Conservation (phyloP, 208 protist species). For the Crithidia brevicula region DNA sequence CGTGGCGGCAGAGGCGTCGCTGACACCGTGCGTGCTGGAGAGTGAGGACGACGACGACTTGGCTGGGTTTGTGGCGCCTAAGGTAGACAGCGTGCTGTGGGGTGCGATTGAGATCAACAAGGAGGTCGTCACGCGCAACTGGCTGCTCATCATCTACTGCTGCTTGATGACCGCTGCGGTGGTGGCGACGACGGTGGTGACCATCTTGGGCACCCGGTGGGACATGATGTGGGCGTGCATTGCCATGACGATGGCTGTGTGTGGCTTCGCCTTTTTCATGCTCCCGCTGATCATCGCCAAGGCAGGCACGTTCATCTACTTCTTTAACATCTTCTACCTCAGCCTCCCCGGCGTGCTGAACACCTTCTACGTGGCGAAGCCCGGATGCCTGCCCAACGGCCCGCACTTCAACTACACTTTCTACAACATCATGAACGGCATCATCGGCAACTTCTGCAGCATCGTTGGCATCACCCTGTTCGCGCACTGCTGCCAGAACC, state of each 20-base stretch:
- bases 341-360: conserved; percentile 44
- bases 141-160: conserved; percentile 21
- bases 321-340: conserved; percentile 41
- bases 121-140: conserved; percentile 17
- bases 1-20: neutral
- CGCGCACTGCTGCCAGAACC: conserved; percentile 46
- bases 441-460: conserved; percentile 39
- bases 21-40: neutral
- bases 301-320: conserved; percentile 26
- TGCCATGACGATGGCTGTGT: conserved; percentile 9
- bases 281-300: conserved; percentile 39
- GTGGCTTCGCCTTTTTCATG: conserved; percentile 19
- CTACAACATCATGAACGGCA: conserved; percentile 43
- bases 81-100: neutral
- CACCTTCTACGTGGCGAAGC: conserved; percentile 45
- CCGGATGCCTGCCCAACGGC: conserved; percentile 46
- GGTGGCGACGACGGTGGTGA: conserved; percentile 14
- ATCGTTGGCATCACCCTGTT: conserved; percentile 50
- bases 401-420: conserved; percentile 60
- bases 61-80: conserved; percentile 16
- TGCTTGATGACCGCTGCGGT: conserved; percentile 22
- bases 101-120: conserved; percentile 26
- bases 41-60: neutral
- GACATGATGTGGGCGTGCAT: conserved; percentile 19
- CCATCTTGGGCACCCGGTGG: conserved; percentile 3